Evolutionary conservation across 768 basidiomycete species (phyloP).

Genomic region (Pisolithus orientalis): DNA sequence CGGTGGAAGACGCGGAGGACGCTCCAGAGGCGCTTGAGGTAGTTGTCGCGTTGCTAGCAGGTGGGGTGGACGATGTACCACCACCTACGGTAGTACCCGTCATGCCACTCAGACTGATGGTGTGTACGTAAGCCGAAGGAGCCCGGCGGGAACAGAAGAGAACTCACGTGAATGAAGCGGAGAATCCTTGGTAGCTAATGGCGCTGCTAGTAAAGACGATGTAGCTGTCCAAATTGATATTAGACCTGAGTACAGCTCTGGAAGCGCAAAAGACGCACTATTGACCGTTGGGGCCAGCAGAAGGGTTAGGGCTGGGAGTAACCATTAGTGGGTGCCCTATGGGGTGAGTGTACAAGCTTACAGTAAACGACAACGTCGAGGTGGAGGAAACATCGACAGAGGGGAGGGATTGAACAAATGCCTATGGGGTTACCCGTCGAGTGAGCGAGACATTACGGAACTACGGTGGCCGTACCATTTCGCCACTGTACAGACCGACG

Average conservation of each 20-base stretch:
- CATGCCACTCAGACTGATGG: conserved; percentile 49
- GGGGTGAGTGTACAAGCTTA: conserved; percentile 22
- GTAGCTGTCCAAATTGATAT: conserved; percentile 39
- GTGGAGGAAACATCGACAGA: conserved; percentile 47
- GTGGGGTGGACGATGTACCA: conserved; percentile 15
- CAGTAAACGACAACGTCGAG: conserved; percentile 51
- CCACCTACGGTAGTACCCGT: conserved; percentile 39
- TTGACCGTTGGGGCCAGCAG: conserved; percentile 45
- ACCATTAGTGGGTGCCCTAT: background rate
- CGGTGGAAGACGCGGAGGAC: conserved; percentile 3
- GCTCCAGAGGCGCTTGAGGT: conserved; percentile 9
- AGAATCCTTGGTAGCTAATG: conserved; percentile 36
- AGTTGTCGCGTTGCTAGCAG: conserved; percentile 9
- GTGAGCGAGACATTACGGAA: background rate
- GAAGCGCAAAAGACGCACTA: conserved; percentile 41
- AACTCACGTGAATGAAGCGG: conserved; percentile 51
- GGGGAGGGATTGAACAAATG: conserved; percentile 50
- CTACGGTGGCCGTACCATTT: conserved; percentile 35
- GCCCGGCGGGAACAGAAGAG: background rate
- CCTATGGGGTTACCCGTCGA: conserved; percentile 26
- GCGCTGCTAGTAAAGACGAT: conserved; percentile 46
- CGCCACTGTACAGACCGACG: conserved; percentile 54
- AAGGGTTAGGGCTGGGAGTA: conserved; percentile 45
- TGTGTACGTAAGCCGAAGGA: conserved; percentile 2
- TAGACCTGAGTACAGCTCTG: background rate